Evolutionary conservation across 1,284 basidiomycete genomes (phyloP).

Genomic region (Stereum hirsutum): DNA sequence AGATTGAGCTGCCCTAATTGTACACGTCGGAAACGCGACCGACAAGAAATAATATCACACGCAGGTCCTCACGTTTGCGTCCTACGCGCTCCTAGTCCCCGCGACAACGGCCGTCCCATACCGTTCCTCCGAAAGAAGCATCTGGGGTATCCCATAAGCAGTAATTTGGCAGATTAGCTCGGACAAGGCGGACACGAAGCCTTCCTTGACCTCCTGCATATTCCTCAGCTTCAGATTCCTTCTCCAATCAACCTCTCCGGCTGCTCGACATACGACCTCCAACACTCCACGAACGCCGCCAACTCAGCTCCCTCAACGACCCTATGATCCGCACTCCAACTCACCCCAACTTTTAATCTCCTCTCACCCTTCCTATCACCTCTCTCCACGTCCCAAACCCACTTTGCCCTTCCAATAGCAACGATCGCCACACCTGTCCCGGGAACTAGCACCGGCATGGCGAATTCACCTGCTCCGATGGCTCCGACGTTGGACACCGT

Average conservation of each 20-base stretch:
- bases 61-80: too few species aligned
- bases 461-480: slow-evolving; percentile 64
- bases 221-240: slow-evolving; percentile 39
- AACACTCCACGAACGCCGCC: slow-evolving; percentile 84
- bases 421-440: slow-evolving; percentile 90
- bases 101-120: too few species aligned
- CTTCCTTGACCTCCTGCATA: too few species aligned
- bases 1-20: too few species aligned
- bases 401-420: slow-evolving; percentile 78
- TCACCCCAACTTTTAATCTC: slow-evolving; percentile 67
- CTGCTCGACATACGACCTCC: slow-evolving; percentile 79
- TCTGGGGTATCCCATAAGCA: too few species aligned
- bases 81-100: too few species aligned
- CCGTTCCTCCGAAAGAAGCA: too few species aligned
- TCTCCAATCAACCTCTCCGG: slow-evolving; percentile 70
- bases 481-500: slow-evolving; percentile 87
- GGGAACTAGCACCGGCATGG: slow-evolving; percentile 75
- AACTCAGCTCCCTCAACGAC: slow-evolving; percentile 91
- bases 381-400: slow-evolving; percentile 65
- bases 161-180: too few species aligned
- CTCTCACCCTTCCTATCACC: slow-evolving; percentile 39
- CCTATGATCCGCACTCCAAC: slow-evolving; percentile 88
- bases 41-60: too few species aligned
- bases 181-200: too few species aligned
- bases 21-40: too few species aligned